phyloP scores from a whole-genome alignment of 2,329 filamentous ascomycete species.

The Dothideomycetes sp. region DNA sequence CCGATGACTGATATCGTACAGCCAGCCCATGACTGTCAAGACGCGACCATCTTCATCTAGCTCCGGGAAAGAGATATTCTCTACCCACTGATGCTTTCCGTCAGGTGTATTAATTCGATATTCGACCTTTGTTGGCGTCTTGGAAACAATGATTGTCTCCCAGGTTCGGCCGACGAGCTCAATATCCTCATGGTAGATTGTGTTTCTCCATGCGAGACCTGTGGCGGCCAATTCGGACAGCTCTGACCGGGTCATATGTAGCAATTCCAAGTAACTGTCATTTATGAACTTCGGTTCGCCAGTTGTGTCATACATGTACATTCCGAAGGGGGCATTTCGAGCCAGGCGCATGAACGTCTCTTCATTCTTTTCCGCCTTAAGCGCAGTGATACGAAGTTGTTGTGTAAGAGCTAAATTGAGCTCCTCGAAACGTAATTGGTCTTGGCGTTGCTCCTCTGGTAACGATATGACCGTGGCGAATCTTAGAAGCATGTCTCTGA shows the following conservation, averaged over 20 bases:
- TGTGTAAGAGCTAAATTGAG: constrained; percentile 27
- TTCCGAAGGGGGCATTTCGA: constrained; percentile 26
- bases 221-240: constrained; percentile 5
- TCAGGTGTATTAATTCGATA: constrained; percentile 23
- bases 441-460: constrained; percentile 9
- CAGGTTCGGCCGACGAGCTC: constrained; percentile 19
- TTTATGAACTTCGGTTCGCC: constrained; percentile 29
- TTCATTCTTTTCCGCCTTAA: constrained; percentile 25
- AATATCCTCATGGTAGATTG: constrained; percentile 20
- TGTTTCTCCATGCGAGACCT: constrained; percentile 19
- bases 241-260: constrained; percentile 15
- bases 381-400: constrained; percentile 19
- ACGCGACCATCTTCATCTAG: constrained; percentile 18
- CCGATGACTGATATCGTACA: constrained; percentile 22
- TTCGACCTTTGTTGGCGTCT: constrained; percentile 24
- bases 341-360: constrained; percentile 30
- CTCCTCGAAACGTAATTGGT: constrained; percentile 23
- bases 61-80: constrained; percentile 21
- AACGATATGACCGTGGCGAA: constrained; percentile 25
- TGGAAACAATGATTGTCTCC: constrained; percentile 19
- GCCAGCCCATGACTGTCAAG: constrained; percentile 19
- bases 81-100: constrained; percentile 19
- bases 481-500: constrained; percentile 26
- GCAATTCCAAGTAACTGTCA: constrained; percentile 27
- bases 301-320: constrained; percentile 15